Base-by-base conservation (phyloP, 2,329 filamentous ascomycete genomes). In the Bipolaris sorokiniana region DNA sequence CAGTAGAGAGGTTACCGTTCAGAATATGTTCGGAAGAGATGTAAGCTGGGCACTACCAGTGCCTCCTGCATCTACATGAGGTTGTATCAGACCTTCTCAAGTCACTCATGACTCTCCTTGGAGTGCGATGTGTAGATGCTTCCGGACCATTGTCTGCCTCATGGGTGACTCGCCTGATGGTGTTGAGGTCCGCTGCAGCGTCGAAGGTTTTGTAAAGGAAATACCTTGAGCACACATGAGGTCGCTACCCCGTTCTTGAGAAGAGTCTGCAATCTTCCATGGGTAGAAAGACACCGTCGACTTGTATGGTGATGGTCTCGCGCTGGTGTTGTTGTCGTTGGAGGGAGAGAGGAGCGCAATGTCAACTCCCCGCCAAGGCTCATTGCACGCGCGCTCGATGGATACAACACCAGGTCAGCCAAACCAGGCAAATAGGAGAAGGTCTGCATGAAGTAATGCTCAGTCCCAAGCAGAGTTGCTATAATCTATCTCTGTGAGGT, bases 261-360 rank as follows among this genome's bases (percentile, higher is more conserved):
- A 23, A 47, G 36, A 10, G 31, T 7, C 10, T 31, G 28, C 20
- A 5, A 23, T 18, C 28, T 23, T 31, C 11, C 20, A 22, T 28
- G n/a, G 22, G 26, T 16, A 49, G 37, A 23, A 54, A 33, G 20
- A 49, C 28, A 2, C 37, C 16, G 15, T 37, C 18, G 23, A 7
- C 4, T 7, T 48, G 40, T n/a, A 28, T 40, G 28, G 31, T 45
- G 33, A 49, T 31, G 41, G 22, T 45, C 26, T 46, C 20, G 34
- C 54, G 45, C 16, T 50, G 46, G 46, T 49, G 51, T 47, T 54
- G 51, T 38, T 33, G 46, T 31, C 34, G 34, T 58, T 26, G 46
- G 48, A 41, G 46, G 26, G 22, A 41, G 26, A 51, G 45, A 36
- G 49, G 31, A 18, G 46, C 34, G 34, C 16, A n/a, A 36, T 33